Evolutionary conservation across 2,329 filamentous ascomycete genomes (phyloP).

Genomic region (Neodidymelliopsis sp.): DNA sequence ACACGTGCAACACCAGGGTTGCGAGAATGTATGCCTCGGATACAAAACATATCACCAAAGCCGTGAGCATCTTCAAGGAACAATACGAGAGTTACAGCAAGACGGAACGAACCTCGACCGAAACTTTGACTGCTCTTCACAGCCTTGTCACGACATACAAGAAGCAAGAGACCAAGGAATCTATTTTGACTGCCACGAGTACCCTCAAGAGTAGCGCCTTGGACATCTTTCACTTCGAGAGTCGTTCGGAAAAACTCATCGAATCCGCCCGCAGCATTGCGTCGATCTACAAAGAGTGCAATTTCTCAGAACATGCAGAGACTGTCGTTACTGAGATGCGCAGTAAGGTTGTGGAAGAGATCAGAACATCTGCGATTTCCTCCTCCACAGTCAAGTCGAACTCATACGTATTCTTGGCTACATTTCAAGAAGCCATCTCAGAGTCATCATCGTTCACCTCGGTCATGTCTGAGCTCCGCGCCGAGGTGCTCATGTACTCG

Average conservation of each 20-base stretch:
- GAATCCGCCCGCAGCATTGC: constrained; percentile 32
- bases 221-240: constrained; percentile 32
- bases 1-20: constrained; percentile 59
- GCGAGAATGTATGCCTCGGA: constrained; percentile 56
- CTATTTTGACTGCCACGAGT: constrained; percentile 24
- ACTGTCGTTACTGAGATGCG: constrained; percentile 28
- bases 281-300: constrained; percentile 30
- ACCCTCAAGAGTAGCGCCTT: constrained; percentile 27
- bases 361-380: constrained; percentile 17
- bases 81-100: constrained; percentile 26
- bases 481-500: constrained; percentile 39
- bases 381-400: constrained; percentile 21
- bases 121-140: constrained; percentile 27
- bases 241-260: constrained; percentile 26
- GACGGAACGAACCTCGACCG: constrained; percentile 24
- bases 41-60: constrained; percentile 37
- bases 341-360: constrained; percentile 29
- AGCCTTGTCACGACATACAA: constrained; percentile 29
- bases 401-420: constrained; percentile 51
- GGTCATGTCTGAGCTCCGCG: constrained; percentile 53
- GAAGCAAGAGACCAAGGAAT: constrained; percentile 33
- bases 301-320: constrained; percentile 23
- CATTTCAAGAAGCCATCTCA: constrained; percentile 52
- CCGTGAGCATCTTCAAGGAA: constrained; percentile 28
- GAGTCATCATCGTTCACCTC: constrained; percentile 51